Conservation (phyloP, 2,329 filamentous ascomycete genomes). For the Cladorrhinum sp. region DNA sequence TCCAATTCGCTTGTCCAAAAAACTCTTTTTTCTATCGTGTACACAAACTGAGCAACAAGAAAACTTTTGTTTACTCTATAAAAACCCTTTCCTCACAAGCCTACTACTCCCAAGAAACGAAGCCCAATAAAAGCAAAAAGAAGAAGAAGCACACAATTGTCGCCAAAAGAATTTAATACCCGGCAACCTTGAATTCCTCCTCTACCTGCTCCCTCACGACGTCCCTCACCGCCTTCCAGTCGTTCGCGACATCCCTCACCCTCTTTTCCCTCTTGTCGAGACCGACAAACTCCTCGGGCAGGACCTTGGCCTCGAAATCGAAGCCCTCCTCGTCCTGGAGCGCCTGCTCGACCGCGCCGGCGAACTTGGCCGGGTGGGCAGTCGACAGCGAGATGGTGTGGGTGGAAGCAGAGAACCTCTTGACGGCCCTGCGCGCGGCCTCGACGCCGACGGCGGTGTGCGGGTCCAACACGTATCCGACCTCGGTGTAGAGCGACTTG, state of each 20-base stretch:
- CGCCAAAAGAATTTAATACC: background rate
- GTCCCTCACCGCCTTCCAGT: slow-evolving; percentile 72
- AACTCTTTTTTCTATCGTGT: background rate
- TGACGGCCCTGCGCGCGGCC: slow-evolving; percentile 68
- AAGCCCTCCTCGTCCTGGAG: slow-evolving; percentile 70
- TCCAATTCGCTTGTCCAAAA: background rate
- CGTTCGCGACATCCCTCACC: slow-evolving; percentile 65
- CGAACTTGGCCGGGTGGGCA: slow-evolving; percentile 94
- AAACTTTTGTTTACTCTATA: background rate
- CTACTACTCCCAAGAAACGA: too few relatives aligned
- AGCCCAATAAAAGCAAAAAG: too few relatives aligned
- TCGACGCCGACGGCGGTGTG: slow-evolving; percentile 86
- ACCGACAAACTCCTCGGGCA: slow-evolving; percentile 78
- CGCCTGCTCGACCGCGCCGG: slow-evolving; percentile 76
- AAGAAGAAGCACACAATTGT: too few relatives aligned
- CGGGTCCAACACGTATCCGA: slow-evolving; percentile 79
- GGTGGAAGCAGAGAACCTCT: slow-evolving; percentile 48
- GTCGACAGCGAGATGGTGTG: slow-evolving; percentile 86
- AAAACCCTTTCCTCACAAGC: background rate
- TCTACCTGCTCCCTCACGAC: slow-evolving; percentile 74
- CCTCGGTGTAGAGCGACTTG: slow-evolving; percentile 48
- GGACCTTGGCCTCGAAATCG: slow-evolving; percentile 68
- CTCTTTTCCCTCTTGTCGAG: slow-evolving; percentile 73
- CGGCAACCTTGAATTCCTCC: slow-evolving; percentile 47
- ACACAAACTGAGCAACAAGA: background rate